Percentiles rank a stretch among this genome's conserved stretches.
Evolutionary conservation across 352 stramenopile genomes (phyloP).

Genomic region (Phytopythium boreale): DNA sequence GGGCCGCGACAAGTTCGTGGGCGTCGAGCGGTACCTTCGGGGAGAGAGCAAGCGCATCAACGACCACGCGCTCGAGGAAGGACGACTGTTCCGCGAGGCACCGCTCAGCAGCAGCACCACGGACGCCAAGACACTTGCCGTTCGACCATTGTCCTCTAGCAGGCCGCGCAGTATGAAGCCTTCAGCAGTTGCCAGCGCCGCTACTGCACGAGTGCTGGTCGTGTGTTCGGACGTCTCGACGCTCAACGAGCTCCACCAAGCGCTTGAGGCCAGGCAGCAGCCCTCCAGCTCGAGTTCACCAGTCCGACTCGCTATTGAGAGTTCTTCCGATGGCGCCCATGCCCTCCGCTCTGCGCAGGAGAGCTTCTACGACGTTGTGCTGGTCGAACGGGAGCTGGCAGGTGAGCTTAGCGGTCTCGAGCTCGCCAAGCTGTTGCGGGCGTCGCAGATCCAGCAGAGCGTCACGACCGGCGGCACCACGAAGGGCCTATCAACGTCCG

Average conservation of each 20-base stretch:
- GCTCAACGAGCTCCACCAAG: constrained; percentile 35
- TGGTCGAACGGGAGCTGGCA: constrained; percentile 75
- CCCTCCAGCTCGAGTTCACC: background rate
- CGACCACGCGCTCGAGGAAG: constrained; percentile 25
- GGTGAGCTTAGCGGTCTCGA: constrained; percentile 60
- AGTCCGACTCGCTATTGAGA: constrained; percentile 43
- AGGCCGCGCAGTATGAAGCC: no score
- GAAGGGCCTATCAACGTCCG: background rate
- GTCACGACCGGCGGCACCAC: constrained; percentile 18
- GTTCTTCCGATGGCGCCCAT: constrained; percentile 48
- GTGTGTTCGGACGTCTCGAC: constrained; percentile 33
- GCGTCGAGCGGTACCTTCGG: constrained; percentile 63
- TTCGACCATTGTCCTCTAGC: background rate
- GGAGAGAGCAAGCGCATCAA: constrained; percentile 53
- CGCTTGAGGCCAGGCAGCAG: constrained; percentile 14
- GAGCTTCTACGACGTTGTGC: constrained; percentile 74
- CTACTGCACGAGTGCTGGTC: constrained; percentile 45
- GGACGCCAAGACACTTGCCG: background rate
- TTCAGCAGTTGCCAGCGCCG: background rate
- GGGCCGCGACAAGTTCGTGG: constrained; percentile 24
- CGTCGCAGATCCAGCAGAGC: constrained; percentile 61
- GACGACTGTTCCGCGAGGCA: constrained; percentile 36
- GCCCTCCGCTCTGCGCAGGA: constrained; percentile 49
- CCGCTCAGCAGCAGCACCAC: background rate
- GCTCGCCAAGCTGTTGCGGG: constrained; percentile 72